Conservation (phyloP, 176 grass and related monocot genomes). For the Oryza coarctata region DNA sequence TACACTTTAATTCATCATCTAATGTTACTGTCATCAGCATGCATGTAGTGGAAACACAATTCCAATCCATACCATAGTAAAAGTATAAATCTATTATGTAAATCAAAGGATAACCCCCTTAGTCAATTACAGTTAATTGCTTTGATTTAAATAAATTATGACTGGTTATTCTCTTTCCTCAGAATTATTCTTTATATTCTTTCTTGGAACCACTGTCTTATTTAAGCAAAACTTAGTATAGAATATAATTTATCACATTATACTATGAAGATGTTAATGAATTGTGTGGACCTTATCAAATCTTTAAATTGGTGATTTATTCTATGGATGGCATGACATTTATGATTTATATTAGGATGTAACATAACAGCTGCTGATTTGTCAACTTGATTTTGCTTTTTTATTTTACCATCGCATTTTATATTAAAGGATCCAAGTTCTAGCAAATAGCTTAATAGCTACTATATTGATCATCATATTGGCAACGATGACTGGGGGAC, state of each 20-base stretch:
- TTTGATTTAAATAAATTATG: slow-evolving; percentile 1
- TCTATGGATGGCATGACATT: background rate
- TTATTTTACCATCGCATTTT: slow-evolving; percentile 15
- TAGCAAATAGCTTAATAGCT: slow-evolving; percentile 70
- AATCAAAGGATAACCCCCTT: background rate
- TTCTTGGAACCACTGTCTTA: background rate
- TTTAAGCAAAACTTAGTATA: background rate
- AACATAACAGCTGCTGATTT: background rate
- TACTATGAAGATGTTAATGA: background rate
- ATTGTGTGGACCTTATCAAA: background rate
- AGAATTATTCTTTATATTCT: background rate
- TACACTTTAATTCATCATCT: background rate
- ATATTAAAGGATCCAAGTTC: slow-evolving; percentile 81
- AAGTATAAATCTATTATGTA: background rate
- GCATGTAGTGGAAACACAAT: slow-evolving; percentile 1
- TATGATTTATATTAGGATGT: background rate
- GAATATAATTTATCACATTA: background rate
- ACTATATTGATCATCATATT: slow-evolving; percentile 60
- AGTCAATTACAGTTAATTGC: background rate
- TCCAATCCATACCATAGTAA: background rate
- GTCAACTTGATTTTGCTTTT: slow-evolving; percentile 7
- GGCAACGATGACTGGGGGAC: slow-evolving; percentile 47
- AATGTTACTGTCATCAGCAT: background rate
- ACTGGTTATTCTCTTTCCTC: background rate
- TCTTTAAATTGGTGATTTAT: background rate